Conservation (phyloP, 2,329 filamentous ascomycete genomes). For the Fusarium tjaetaba region DNA sequence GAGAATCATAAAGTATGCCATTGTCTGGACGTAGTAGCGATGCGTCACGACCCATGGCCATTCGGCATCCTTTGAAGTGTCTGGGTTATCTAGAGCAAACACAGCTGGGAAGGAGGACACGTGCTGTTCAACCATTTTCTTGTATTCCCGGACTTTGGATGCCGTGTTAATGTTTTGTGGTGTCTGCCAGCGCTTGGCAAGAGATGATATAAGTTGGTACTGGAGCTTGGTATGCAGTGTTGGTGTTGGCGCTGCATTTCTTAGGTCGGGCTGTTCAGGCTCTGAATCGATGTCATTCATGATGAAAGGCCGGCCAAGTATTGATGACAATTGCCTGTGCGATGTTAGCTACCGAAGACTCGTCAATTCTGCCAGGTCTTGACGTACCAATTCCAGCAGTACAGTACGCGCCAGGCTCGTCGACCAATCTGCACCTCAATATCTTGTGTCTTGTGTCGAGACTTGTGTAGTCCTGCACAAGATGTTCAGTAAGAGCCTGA, state of each 20-base stretch:
- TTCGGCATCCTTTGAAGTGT: neutral
- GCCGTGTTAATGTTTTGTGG: conserved; percentile 3
- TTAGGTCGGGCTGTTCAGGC: neutral
- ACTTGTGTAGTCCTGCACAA: neutral
- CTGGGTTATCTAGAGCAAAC: neutral
- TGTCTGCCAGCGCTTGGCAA: conserved; percentile 10
- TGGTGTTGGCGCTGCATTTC: neutral
- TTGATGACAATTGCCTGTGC: neutral
- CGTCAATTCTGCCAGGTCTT: fast-evolving
- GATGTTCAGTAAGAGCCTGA: neutral
- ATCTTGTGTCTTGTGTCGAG: neutral
- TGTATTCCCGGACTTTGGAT: neutral
- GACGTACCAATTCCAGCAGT: conserved; percentile 11
- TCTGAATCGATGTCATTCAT: conserved; percentile 14
- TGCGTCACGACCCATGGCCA: conserved; percentile 17
- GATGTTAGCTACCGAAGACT: neutral
- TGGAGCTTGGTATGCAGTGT: conserved; percentile 10
- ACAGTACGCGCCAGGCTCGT: conserved; percentile 1
- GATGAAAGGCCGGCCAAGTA: neutral
- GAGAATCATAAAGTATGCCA: conserved; percentile 8
- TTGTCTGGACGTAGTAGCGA: conserved; percentile 14
- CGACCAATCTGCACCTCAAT: neutral
- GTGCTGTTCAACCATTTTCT: neutral
- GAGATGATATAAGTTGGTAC: conserved; percentile 11
- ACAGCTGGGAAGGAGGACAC: neutral